Percentiles rank a stretch among this genome's conserved stretches.
Evolutionary conservation across 805 yeast genomes (phyloP).

Genomic region (Peterozyma toletana): DNA sequence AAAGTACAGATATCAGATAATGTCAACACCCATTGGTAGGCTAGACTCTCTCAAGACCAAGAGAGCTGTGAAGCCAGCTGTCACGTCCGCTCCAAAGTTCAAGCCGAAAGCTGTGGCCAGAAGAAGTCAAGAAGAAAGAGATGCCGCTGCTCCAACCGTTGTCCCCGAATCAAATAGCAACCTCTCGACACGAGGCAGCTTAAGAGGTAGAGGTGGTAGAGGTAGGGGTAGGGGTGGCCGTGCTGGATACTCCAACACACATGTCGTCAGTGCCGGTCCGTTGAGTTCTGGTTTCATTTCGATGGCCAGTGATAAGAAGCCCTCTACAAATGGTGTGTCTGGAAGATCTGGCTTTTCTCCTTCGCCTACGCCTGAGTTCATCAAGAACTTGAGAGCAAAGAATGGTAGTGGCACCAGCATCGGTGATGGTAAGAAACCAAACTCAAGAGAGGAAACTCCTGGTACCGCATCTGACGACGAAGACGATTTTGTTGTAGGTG

Average conservation of each 20-base stretch:
- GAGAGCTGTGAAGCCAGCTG: slow-evolving; percentile 10
- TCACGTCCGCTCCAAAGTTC: slow-evolving; percentile 36
- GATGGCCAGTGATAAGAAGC: slow-evolving; percentile 21
- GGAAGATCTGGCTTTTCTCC: slow-evolving; percentile 9
- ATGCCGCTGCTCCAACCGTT: slow-evolving; percentile 53
- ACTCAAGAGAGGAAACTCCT: slow-evolving; percentile 11
- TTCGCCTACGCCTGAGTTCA: slow-evolving; percentile 29
- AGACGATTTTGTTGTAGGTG: slow-evolving; percentile 21
- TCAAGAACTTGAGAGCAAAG: slow-evolving; percentile 26
- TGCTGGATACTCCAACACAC: slow-evolving; percentile 40
- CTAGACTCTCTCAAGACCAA: slow-evolving; percentile 24
- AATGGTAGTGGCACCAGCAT: not conserved
- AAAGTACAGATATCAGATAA: slow-evolving; percentile 2
- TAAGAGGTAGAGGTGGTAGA: slow-evolving; percentile 26
- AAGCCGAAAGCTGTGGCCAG: slow-evolving; percentile 85
- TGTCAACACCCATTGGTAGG: slow-evolving; percentile 16
- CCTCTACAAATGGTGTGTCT: not conserved
- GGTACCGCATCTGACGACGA: slow-evolving; percentile 28
- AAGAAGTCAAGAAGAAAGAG: slow-evolving; percentile 78
- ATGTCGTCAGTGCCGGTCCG: slow-evolving; percentile 67
- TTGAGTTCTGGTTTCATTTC: slow-evolving; percentile 58
- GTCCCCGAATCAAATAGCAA: slow-evolving; percentile 11
- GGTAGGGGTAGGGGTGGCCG: slow-evolving; percentile 25
- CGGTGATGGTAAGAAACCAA: slow-evolving; percentile 4
- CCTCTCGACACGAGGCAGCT: slow-evolving; percentile 14